Evolutionary conservation across 2,329 filamentous ascomycete species (phyloP).

Genomic region (Trichophaea hybrida): DNA sequence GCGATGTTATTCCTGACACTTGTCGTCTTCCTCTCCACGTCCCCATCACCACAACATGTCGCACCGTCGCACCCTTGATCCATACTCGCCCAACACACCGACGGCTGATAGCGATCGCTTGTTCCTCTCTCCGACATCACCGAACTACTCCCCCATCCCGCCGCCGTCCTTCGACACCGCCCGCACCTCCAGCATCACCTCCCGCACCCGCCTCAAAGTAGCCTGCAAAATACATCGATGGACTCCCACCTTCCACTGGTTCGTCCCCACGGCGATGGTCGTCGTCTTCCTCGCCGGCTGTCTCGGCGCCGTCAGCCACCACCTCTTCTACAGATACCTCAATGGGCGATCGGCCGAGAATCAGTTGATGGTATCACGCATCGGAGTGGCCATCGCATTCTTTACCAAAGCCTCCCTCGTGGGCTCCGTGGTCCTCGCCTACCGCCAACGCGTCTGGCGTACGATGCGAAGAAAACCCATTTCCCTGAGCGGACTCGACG

Average conservation of each 20-base stretch:
- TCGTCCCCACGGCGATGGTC: constrained; percentile 31
- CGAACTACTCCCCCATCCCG: too few species aligned
- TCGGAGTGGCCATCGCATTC: constrained; percentile 33
- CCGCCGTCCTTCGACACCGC: too few species aligned
- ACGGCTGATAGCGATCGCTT: too few species aligned
- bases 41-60: too few species aligned
- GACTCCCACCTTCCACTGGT: constrained; percentile 30
- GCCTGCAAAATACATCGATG: too few species aligned
- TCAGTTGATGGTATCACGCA: constrained; percentile 33
- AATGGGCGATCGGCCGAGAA: constrained; percentile 29
- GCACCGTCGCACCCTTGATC: too few species aligned
- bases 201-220: too few species aligned
- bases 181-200: too few species aligned
- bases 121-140: too few species aligned
- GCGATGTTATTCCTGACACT: too few species aligned
- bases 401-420: constrained; percentile 33
- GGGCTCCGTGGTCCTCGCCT: constrained; percentile 31
- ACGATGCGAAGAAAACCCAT: constrained; percentile 28
- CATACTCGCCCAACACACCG: too few species aligned
- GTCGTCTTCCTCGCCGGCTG: constrained; percentile 31
- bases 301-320: constrained; percentile 31
- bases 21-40: too few species aligned
- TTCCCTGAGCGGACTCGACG: constrained; percentile 20
- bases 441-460: constrained; percentile 29
- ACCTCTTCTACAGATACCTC: constrained; percentile 31